These are phyloP conservation scores for Trametes sp. DNA, from an alignment of 1,284 basidiomycete species.

Conservation along the genomic window DNA sequence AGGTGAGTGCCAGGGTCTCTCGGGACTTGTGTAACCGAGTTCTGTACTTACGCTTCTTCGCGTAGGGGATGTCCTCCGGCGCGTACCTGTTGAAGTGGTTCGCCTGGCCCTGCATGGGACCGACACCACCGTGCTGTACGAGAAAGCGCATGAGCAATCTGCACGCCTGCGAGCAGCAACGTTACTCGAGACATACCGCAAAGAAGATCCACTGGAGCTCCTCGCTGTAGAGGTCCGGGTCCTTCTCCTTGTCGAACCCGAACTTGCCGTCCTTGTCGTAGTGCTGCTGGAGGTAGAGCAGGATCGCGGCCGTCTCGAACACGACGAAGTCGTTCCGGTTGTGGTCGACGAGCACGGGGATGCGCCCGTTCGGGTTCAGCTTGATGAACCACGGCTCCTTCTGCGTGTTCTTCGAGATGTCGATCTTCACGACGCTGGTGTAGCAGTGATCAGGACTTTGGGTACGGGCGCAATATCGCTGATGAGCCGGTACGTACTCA, in stretches of 20 bases:
- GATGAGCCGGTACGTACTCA: conserved; percentile 36
- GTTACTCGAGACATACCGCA: conserved; percentile 48
- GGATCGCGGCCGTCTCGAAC: conserved; percentile 63
- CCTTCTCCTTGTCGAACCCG: conserved; percentile 49
- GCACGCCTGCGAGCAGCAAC: too few relatives aligned
- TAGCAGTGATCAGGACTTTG: neutral
- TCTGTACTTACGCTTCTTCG: conserved; percentile 56
- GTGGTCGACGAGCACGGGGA: conserved; percentile 57
- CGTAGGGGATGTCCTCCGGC: conserved; percentile 72
- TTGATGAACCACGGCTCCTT: conserved; percentile 63
- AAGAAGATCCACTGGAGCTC: conserved; percentile 86
- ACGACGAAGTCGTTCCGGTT: conserved; percentile 55
- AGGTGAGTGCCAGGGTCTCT: conserved; percentile 1
- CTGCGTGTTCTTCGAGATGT: conserved; percentile 53
- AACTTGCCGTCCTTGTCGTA: conserved; percentile 59
- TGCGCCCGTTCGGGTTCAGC: conserved; percentile 70
- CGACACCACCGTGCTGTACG: conserved; percentile 68
- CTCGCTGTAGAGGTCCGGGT: conserved; percentile 56
- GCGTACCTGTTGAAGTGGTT: conserved; percentile 65
- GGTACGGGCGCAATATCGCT: too few relatives aligned
- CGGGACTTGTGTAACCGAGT: neutral
- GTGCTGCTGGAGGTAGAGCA: conserved; percentile 60
- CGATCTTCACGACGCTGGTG: conserved; percentile 46
- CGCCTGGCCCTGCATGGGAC: conserved; percentile 81
- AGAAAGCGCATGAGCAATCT: conserved; percentile 1